These are phyloP conservation scores for Malassezia psittaci DNA, from an alignment of 1,284 basidiomycete genomes.

Conservation along the genomic window DNA sequence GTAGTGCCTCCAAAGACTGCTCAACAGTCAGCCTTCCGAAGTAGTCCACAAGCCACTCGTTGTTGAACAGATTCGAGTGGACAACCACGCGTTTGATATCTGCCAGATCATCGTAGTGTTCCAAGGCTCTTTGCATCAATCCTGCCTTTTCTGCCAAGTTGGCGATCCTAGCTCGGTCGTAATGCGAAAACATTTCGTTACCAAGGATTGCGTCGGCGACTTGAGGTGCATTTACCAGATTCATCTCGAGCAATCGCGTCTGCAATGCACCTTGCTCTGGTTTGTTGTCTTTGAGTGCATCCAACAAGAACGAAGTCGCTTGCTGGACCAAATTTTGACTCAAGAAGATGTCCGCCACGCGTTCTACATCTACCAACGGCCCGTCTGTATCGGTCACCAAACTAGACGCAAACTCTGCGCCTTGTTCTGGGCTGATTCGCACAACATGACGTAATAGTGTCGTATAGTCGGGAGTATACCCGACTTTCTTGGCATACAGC, in stretches of 20 bases:
- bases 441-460: constrained; percentile 93
- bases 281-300: constrained; percentile 98
- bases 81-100: constrained; percentile 98
- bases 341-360: constrained; percentile 80
- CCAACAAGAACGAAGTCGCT: constrained; percentile 92
- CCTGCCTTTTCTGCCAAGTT: constrained; percentile 98
- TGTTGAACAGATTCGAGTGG: constrained; percentile 74
- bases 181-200: constrained; percentile 97
- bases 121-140: constrained; percentile 82
- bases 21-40: constrained; percentile 97
- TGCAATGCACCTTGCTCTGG: constrained; percentile 93
- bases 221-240: constrained; percentile 91
- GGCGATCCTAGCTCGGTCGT: constrained; percentile 90
- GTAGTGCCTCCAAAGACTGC: constrained; percentile 88
- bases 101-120: constrained; percentile 89
- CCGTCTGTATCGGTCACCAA: constrained; percentile 87
- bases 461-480: constrained; percentile 86
- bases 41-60: constrained; percentile 95
- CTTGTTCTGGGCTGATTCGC: constrained; percentile 92
- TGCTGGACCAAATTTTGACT: constrained; percentile 99
- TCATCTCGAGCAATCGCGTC: constrained; percentile 95
- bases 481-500: constrained; percentile 94
- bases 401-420: constrained; percentile 92
- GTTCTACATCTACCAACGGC: constrained; percentile 82
- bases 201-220: constrained; percentile 98